Percentiles rank a stretch among this genome's conserved stretches.
Conservation (phyloP, 139 green algal species). For the Picochlorum sp. region DNA sequence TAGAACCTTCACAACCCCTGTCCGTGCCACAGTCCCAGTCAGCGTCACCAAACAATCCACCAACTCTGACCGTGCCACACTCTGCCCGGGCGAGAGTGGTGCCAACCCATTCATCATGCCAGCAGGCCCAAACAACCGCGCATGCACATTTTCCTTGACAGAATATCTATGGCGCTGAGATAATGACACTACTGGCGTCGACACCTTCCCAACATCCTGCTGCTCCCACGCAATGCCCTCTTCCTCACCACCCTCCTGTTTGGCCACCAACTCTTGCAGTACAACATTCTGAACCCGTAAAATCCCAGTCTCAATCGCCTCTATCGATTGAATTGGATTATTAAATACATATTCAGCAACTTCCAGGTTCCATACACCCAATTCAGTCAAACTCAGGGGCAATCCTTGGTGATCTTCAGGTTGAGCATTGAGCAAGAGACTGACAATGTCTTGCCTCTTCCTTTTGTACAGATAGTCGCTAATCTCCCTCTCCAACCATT, state of each 20-base stretch:
- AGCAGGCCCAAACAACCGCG: slow-evolving; percentile 39
- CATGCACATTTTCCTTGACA: slow-evolving; percentile 41
- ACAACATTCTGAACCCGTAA: slow-evolving; percentile 31
- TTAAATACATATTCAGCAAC: slow-evolving; percentile 26
- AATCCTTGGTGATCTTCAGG: slow-evolving; percentile 35
- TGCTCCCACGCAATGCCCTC: too few species aligned
- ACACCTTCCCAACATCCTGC: too few species aligned
- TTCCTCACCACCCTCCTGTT: neutral
- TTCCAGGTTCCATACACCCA: slow-evolving; percentile 18
- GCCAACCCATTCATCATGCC: slow-evolving; percentile 26
- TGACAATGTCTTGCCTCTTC: too few species aligned
- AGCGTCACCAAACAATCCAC: slow-evolving; percentile 17
- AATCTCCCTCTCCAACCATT: neutral
- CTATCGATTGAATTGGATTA: slow-evolving; percentile 20
- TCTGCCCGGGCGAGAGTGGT: neutral
- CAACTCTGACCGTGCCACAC: neutral
- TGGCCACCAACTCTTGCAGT: neutral
- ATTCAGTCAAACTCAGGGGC: slow-evolving; percentile 30
- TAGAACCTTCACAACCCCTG: slow-evolving; percentile 60
- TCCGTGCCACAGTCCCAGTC: slow-evolving; percentile 39
- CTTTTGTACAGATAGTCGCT: too few species aligned
- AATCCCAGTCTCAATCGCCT: slow-evolving; percentile 32
- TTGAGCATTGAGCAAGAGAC: too few species aligned
- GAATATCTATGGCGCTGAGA: neutral
- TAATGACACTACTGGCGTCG: neutral